A percentile compares a stretch with the other conserved stretches of the same genome.
phyloP scores from a whole-genome alignment of 2,329 filamentous ascomycete genomes.

The Ophiostoma australiae region DNA sequence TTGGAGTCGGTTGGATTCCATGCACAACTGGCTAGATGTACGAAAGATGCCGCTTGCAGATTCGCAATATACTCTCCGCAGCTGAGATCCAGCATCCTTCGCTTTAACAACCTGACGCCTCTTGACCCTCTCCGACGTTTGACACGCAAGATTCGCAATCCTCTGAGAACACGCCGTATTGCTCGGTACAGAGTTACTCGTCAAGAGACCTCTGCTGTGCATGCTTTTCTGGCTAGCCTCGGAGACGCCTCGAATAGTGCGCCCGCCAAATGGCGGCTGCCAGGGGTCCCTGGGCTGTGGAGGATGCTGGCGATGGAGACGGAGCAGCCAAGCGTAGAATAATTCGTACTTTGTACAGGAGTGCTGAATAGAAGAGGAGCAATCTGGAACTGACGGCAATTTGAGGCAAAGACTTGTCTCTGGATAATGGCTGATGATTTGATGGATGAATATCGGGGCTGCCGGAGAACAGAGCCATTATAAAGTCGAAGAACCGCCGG shows the following conservation, averaged over 20 bases:
- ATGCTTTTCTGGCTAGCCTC: background rate
- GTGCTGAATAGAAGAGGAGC: background rate
- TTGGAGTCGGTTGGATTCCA: too few species aligned
- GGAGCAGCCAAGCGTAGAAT: constrained; percentile 13
- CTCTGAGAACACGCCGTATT: background rate
- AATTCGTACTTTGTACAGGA: background rate
- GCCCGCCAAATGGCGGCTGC: background rate
- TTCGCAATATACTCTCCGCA: background rate
- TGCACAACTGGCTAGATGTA: too few species aligned
- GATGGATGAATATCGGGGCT: constrained; percentile 4
- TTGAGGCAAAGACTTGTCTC: too few species aligned
- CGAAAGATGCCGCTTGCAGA: background rate
- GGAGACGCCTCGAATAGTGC: background rate
- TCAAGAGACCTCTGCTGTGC: too few species aligned
- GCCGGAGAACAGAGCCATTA: constrained; percentile 7
- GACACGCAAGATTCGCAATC: background rate
- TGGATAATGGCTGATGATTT: background rate
- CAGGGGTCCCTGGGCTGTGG: constrained; percentile 1
- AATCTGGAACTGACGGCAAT: background rate
- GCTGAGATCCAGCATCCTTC: background rate
- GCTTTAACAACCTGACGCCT: background rate
- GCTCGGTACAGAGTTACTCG: background rate
- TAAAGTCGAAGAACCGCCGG: constrained; percentile 1
- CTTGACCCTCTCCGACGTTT: background rate
- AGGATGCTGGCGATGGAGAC: background rate